These are phyloP conservation scores for Atkinsonella texensis DNA, from an alignment of 2,329 filamentous ascomycete species.

Conservation along the genomic window DNA sequence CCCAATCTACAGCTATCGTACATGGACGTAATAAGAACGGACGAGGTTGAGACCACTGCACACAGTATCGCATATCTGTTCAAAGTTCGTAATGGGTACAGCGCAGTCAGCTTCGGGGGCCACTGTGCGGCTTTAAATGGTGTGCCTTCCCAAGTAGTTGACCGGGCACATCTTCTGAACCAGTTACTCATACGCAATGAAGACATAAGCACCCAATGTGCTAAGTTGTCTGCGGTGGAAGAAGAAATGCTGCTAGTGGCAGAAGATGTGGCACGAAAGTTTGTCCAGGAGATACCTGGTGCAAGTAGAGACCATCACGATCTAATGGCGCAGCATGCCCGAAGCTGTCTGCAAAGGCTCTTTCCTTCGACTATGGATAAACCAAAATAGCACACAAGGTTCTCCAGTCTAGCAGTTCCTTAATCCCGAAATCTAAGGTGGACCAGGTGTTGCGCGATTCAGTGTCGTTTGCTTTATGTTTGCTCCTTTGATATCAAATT, in stretches of 20 bases:
- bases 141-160: constrained; percentile 57
- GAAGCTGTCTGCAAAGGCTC: constrained; percentile 2
- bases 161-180: constrained; percentile 64
- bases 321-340: constrained; percentile 10
- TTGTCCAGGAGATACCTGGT: constrained; percentile 28
- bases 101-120: constrained; percentile 72
- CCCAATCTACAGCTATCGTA: constrained; percentile 48
- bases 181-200: constrained; percentile 57
- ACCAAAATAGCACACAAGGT: neutral
- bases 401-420: too few relatives aligned
- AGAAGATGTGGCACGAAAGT: constrained; percentile 45
- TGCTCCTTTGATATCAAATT: too few relatives aligned
- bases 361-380: neutral
- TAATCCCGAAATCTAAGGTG: too few relatives aligned
- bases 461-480: too few relatives aligned
- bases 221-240: constrained; percentile 52
- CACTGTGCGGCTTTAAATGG: constrained; percentile 81
- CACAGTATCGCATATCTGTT: constrained; percentile 67
- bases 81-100: constrained; percentile 53
- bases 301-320: neutral
- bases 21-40: constrained; percentile 56
- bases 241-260: constrained; percentile 55
- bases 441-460: too few relatives aligned
- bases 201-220: constrained; percentile 63
- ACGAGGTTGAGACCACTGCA: constrained; percentile 33